A percentile compares a stretch with the other conserved stretches of the same genome.
These are phyloP conservation scores for Fistulinella cinereoalba DNA, from an alignment of 1,284 basidiomycete genomes.

Conservation along the genomic window DNA sequence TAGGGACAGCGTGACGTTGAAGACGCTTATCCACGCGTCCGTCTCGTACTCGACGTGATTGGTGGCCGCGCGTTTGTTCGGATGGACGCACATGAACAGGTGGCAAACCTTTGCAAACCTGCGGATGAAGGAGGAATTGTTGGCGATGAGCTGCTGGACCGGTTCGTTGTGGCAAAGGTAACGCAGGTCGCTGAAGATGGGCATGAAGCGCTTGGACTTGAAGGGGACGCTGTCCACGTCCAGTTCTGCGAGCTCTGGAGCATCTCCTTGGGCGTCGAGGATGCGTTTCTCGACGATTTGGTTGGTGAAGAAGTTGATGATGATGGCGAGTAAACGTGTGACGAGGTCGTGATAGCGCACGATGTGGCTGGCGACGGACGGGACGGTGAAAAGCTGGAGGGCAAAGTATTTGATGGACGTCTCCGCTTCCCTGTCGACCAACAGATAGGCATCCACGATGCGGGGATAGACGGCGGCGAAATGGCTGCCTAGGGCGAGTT, in stretches of 20 bases:
- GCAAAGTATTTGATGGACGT: constrained; percentile 91
- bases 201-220: constrained; percentile 92
- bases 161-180: constrained; percentile 74
- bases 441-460: constrained; percentile 87
- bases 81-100: constrained; percentile 89
- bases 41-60: constrained; percentile 92
- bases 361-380: constrained; percentile 77
- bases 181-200: constrained; percentile 82
- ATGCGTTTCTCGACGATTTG: constrained; percentile 72
- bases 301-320: constrained; percentile 86
- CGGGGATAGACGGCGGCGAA: constrained; percentile 84
- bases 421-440: constrained; percentile 89
- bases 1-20: constrained; percentile 87
- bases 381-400: constrained; percentile 87
- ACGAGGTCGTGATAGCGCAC: constrained; percentile 75
- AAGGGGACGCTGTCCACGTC: constrained; percentile 84
- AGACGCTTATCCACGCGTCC: constrained; percentile 91
- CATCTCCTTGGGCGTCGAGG: constrained; percentile 40
- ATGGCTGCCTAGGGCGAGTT: constrained; percentile 75
- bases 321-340: constrained; percentile 73
- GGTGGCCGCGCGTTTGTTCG: constrained; percentile 78
- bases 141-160: constrained; percentile 74
- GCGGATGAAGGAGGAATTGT: constrained; percentile 51
- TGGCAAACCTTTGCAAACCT: constrained; percentile 67
- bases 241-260: constrained; percentile 38